Evolutionary conservation across 2,329 filamentous ascomycete genomes (phyloP), one percentile per base, ranked within the genome.

Genomic region (Fusarium sp.): DNA sequence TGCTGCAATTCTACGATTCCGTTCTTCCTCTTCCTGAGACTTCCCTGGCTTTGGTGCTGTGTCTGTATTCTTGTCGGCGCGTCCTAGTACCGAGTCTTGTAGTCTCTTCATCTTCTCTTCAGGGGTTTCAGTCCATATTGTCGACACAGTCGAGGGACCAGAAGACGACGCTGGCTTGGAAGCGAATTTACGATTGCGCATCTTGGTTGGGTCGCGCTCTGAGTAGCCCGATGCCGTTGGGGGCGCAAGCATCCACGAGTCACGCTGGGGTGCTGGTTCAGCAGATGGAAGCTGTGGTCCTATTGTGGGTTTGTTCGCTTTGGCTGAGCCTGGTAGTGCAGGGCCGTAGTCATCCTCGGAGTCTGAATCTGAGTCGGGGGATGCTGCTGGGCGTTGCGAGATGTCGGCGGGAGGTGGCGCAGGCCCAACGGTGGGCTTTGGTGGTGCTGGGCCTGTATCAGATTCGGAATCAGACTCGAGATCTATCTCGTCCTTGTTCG

Each of bases 61-160:
- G 82, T 84, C 61, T 72, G 81, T 54, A n/a, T 66, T 72, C 20
- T 86, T 82, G 32, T 84, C 83, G 24, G 84, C 84, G 6, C 95
- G 89, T 1, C 95, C 95, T 75, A 98, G 88, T 17, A 97, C 93
- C 60, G 96, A 90, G 80, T 97, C 91, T 76, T 93, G 91, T 28
- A 98, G 83, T 44, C 94, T 88, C 81, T 92, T 91, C 66, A 93
- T 90, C 82, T 97, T 97, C 83, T 98, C 89, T 80, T 96, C 93
- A 0, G 94, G 93, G 14, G 94, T 98, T 82, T 98, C 96, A 2
- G 94, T 95, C 96, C 96, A 98, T 48, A 96, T 90, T 28, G 90
- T 90, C 78, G 89, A 88, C 51, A 94, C 87, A 9, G 80, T 82
- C 15, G 78, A 70, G 15, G 75, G 75, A 15, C 77, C 70, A 1